A percentile compares a stretch with the other conserved stretches of the same genome.
Conservation (phyloP, 2,329 filamentous ascomycete genomes). For the Penicillium sp. region DNA sequence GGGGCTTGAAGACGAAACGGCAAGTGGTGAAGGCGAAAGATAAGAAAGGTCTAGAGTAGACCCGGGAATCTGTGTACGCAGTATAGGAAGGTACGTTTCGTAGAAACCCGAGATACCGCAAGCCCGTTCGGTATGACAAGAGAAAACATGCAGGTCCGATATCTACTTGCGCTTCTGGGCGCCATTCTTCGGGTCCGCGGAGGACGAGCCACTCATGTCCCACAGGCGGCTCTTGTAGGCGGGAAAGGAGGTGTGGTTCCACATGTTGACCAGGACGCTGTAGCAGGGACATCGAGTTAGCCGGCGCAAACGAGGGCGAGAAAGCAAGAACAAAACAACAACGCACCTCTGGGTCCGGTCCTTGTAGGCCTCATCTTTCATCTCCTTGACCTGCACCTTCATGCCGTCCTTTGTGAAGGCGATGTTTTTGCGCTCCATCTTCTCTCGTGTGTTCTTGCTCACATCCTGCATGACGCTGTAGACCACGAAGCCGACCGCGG, state of each 20-base stretch:
- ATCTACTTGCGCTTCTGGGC: constrained; percentile 30
- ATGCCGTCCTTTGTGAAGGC: constrained; percentile 58
- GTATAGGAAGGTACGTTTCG: neutral
- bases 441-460: constrained; percentile 53
- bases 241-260: constrained; percentile 48
- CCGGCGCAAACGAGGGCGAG: neutral
- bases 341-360: constrained; percentile 56
- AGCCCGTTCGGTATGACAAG: neutral
- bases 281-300: neutral
- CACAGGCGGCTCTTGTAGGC: constrained; percentile 46
- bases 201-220: constrained; percentile 30
- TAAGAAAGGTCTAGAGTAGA: neutral
- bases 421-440: constrained; percentile 63
- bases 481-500: constrained; percentile 54
- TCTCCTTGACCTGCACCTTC: constrained; percentile 58
- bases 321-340: neutral
- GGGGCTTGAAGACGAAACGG: neutral
- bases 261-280: constrained; percentile 49
- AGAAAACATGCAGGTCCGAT: neutral
- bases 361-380: constrained; percentile 55
- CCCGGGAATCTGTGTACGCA: too few relatives aligned
- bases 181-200: constrained; percentile 14
- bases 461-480: constrained; percentile 59
- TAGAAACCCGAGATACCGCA: neutral
- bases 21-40: neutral